Evolutionary conservation across 345 rosid genomes (phyloP), one percentile per base, ranked within the genome.

Genomic region (Psidium guajava): DNA sequence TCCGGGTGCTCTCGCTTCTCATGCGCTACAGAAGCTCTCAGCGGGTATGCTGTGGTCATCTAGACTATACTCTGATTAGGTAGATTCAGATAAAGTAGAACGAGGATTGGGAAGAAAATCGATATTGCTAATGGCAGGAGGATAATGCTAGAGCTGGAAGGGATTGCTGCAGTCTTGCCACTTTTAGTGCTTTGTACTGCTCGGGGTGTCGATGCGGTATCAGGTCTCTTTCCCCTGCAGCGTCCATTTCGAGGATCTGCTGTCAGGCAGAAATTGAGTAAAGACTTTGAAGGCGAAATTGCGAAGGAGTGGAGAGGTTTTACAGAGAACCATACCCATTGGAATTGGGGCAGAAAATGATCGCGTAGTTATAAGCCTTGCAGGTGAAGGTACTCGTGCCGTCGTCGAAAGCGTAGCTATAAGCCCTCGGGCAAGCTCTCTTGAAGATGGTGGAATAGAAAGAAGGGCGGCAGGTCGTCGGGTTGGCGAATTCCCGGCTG

Each of bases 401-500:
- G 85, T 95, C 95, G 54, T 94, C 97, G 57, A 86, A 96, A 54
- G 98, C 97, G 88, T 93, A 95, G 92, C 97, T 97, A 47, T 95
- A 95, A 69, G 98, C 98, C 86, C 91, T 90, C 22, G 99, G 98
- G 86, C 99, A 97, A 80, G 98, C 98, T 86, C 91, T 85, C 91
- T 94, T 95, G 92, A 95, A 95, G 86, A 95, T 87, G 83, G 96
- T 69, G 14, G 98, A 95, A 86, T 94, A 94, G 22, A 91, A 91
- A 25, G 98, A 92, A 8, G 98, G 98, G 11, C 85, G 86, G 80
- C 96, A 95, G 42, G 98, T 92, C 52, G 89, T 93, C 11, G 98
- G 96, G 89, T 94, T 95, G 42, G 98, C 99, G 87, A 95, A 97
- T 86, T 93, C 91, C 47, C 98, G 96, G 84, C 98, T 94, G 89